phyloP scores from a whole-genome alignment of 116 monocot genomes.

The Cymodocea nodosa region DNA sequence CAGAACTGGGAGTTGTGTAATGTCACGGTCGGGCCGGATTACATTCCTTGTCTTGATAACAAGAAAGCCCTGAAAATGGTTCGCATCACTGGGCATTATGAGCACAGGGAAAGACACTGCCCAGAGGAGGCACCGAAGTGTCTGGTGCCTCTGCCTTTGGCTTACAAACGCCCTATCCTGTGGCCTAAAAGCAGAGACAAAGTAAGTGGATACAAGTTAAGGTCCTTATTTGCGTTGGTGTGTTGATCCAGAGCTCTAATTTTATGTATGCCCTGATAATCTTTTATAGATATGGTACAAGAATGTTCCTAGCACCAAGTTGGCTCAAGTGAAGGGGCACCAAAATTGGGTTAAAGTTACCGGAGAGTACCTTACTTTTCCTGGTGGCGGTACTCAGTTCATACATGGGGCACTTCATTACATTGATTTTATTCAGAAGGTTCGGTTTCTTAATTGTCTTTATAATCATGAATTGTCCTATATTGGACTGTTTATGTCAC shows the following conservation, averaged over 20 bases:
- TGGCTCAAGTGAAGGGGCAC: conserved; percentile 86
- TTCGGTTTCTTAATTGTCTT: background rate
- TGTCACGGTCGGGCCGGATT: conserved; percentile 43
- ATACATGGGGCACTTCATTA: conserved; percentile 94
- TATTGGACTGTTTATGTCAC: no score
- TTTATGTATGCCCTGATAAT: background rate
- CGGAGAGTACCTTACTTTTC: conserved; percentile 74
- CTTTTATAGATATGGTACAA: conserved; percentile 73
- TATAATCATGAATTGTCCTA: no score
- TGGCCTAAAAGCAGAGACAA: conserved; percentile 84
- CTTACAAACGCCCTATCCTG: conserved; percentile 47
- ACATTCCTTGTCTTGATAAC: conserved; percentile 93
- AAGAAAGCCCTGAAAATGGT: conserved; percentile 54
- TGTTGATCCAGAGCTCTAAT: background rate
- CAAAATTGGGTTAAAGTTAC: conserved; percentile 92
- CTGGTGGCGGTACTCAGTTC: conserved; percentile 94
- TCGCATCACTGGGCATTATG: conserved; percentile 56
- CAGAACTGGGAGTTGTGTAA: conserved; percentile 65
- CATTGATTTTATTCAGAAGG: conserved; percentile 86
- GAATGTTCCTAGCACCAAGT: conserved; percentile 77
- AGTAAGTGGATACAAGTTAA: conserved; percentile 17
- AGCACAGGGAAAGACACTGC: conserved; percentile 89
- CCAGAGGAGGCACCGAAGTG: conserved; percentile 59
- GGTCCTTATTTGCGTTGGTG: background rate
- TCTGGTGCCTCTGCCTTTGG: conserved; percentile 66